Conservation (phyloP, 352 stramenopile species). For the Phytophthora pisi region DNA sequence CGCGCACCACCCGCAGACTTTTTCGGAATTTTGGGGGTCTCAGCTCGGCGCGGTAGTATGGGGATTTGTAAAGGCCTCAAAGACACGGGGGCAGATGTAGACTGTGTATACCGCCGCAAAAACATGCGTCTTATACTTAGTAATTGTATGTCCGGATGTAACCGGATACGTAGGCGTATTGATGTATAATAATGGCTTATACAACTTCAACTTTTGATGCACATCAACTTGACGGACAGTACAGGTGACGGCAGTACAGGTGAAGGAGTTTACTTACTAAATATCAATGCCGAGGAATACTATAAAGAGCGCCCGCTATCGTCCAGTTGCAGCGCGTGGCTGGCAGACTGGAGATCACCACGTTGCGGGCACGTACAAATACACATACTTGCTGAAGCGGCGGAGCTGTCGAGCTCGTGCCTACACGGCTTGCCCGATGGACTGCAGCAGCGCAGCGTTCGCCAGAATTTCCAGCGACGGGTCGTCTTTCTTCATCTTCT, state of each 20-base stretch:
- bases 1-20: slow-evolving; percentile 33
- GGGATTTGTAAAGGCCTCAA: slow-evolving; percentile 1
- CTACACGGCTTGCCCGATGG: slow-evolving; percentile 52
- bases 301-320: slow-evolving; percentile 10
- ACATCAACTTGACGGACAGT: not conserved
- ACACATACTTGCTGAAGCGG: slow-evolving; percentile 12
- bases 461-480: slow-evolving; percentile 74
- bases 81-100: slow-evolving; percentile 19
- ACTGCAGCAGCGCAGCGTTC: slow-evolving; percentile 74
- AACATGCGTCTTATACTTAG: slow-evolving; percentile 21
- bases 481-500: slow-evolving; percentile 35
- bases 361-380: not conserved
- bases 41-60: slow-evolving; percentile 7
- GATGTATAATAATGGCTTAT: not conserved
- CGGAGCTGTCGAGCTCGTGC: too few species aligned
- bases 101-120: slow-evolving; percentile 38
- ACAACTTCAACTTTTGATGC: slow-evolving; percentile 1
- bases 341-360: not conserved
- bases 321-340: not conserved
- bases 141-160: slow-evolving; percentile 8
- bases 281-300: slow-evolving; percentile 26
- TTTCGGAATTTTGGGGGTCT: slow-evolving; percentile 22
- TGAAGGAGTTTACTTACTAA: slow-evolving; percentile 19
- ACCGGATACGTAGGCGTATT: slow-evolving; percentile 1
- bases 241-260: not conserved